Evolutionary conservation across 2,329 filamentous ascomycete species (phyloP).

Genomic region (Cercospora sesami): DNA sequence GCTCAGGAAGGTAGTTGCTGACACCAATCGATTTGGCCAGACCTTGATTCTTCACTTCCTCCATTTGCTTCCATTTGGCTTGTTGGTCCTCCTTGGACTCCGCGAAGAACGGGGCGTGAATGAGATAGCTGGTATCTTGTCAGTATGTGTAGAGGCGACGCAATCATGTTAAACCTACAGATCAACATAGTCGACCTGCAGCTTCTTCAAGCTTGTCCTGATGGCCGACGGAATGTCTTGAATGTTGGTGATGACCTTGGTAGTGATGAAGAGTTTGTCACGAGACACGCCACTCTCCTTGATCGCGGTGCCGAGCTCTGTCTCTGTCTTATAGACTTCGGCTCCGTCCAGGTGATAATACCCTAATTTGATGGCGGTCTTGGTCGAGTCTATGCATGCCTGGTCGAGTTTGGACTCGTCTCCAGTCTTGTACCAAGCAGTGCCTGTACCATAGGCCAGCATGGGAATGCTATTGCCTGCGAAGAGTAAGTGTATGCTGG

Average conservation of each 20-base stretch:
- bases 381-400: conserved; percentile 55
- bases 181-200: conserved; percentile 63
- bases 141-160: background rate
- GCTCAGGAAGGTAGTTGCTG: conserved; percentile 58
- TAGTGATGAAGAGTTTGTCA: conserved; percentile 54
- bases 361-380: conserved; percentile 66
- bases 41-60: conserved; percentile 57
- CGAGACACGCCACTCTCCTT: conserved; percentile 45
- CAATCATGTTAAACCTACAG: conserved; percentile 44
- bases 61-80: conserved; percentile 61
- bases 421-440: conserved; percentile 61
- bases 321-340: conserved; percentile 59
- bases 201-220: conserved; percentile 58
- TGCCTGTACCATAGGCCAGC: conserved; percentile 71
- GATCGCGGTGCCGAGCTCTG: conserved; percentile 52
- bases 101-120: conserved; percentile 62
- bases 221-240: conserved; percentile 58
- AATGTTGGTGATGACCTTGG: conserved; percentile 58
- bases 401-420: conserved; percentile 57
- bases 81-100: conserved; percentile 57
- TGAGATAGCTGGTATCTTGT: conserved; percentile 48
- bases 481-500: background rate
- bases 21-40: conserved; percentile 63
- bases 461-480: conserved; percentile 65
- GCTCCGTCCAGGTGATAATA: conserved; percentile 75